Percentiles rank a stretch among this genome's conserved stretches.
Conservation (phyloP, 2,329 filamentous ascomycete species). For the Aspergillus fructus region DNA sequence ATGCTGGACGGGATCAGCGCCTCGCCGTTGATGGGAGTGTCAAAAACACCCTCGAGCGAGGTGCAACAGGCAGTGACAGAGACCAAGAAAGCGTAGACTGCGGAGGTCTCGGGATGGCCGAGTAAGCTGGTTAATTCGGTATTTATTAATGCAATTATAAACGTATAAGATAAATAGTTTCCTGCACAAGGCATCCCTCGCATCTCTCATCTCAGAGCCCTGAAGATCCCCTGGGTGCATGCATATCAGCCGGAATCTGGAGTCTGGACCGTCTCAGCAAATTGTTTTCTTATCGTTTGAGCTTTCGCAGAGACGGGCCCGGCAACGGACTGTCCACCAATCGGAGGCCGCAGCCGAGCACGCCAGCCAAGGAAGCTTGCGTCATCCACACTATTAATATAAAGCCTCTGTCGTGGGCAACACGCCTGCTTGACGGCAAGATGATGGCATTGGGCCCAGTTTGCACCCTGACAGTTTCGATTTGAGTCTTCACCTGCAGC, state of each 20-base stretch:
- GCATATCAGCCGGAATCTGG: neutral
- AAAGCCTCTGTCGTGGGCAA: neutral
- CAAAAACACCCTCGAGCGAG: constrained; percentile 13
- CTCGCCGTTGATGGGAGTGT: constrained; percentile 16
- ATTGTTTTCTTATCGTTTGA: neutral
- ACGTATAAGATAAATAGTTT: neutral
- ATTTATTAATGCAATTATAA: neutral
- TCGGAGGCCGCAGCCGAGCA: neutral
- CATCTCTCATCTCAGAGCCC: neutral
- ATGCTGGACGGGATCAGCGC: constrained; percentile 26
- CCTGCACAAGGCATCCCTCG: neutral
- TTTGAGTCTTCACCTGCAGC: neutral
- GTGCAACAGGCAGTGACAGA: constrained; percentile 9
- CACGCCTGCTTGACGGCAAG: neutral
- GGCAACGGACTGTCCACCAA: constrained; percentile 11
- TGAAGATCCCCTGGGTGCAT: constrained; percentile 2
- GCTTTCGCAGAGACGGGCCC: neutral
- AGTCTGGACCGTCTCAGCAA: neutral
- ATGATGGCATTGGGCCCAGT: neutral
- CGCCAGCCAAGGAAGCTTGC: constrained; percentile 20
- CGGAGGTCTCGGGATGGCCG: neutral
- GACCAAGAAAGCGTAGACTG: neutral
- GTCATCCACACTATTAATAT: constrained; percentile 18
- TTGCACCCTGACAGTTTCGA: neutral
- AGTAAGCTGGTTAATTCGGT: neutral